A percentile compares a stretch with the other conserved stretches of the same genome.
Evolutionary conservation across 805 yeast species (phyloP).

Genomic region (Lipomyces anomalus): DNA sequence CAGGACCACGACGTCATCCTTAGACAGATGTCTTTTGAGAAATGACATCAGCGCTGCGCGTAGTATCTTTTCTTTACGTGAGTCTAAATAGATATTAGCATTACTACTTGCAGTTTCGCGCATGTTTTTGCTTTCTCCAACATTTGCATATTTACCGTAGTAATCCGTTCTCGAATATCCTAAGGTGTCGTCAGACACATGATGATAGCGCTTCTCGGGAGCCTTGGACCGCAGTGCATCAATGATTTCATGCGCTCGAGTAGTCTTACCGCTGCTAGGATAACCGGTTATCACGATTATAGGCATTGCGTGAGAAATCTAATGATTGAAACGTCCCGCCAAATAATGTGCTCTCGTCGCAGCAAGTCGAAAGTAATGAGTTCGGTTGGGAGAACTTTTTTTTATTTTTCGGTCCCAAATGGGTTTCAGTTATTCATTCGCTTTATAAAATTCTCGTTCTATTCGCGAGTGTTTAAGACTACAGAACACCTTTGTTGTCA

Average conservation of each 20-base stretch:
- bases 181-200: constrained; percentile 72
- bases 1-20: constrained; percentile 67
- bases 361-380: too few relatives aligned
- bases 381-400: too few relatives aligned
- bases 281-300: constrained; percentile 74
- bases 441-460: too few relatives aligned
- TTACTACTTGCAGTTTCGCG: background rate
- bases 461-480: too few relatives aligned
- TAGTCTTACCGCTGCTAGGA: constrained; percentile 81
- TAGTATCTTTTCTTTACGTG: constrained; percentile 70
- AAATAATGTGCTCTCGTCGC: too few relatives aligned
- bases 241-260: constrained; percentile 57
- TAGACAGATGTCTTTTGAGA: constrained; percentile 71
- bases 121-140: background rate
- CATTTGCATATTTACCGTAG: constrained; percentile 26
- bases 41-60: constrained; percentile 85
- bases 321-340: too few relatives aligned
- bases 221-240: constrained; percentile 48
- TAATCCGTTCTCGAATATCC: constrained; percentile 68
- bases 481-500: too few relatives aligned
- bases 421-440: too few relatives aligned
- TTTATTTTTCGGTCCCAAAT: too few relatives aligned
- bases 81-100: constrained; percentile 38
- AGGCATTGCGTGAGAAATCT: too few relatives aligned
- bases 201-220: constrained; percentile 51